Percentiles rank a stretch among this genome's conserved stretches.
These are phyloP conservation scores for Hypericum androsaemum DNA, from an alignment of 345 rosid species.

Conservation along the genomic window DNA sequence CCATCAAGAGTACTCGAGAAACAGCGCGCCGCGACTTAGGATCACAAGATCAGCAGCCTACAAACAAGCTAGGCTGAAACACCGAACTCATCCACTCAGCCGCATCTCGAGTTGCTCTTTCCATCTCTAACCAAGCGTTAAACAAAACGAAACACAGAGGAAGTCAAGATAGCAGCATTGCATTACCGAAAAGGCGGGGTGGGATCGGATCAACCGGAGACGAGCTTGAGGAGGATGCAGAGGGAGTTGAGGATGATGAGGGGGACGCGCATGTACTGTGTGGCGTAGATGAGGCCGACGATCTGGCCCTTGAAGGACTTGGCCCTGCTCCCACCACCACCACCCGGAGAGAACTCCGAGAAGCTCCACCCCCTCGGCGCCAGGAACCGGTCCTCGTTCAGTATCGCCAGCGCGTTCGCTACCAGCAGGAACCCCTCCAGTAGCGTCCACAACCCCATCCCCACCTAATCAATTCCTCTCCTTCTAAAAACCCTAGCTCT, in stretches of 20 bases:
- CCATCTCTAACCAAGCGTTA: too few species aligned
- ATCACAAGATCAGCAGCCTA: too few species aligned
- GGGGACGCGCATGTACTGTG: conserved; percentile 41
- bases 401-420: conserved; percentile 40
- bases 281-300: conserved; percentile 40
- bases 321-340: conserved; percentile 19
- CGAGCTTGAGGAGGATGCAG: conserved; percentile 27
- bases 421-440: conserved; percentile 35
- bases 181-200: too few species aligned
- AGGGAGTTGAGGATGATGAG: conserved; percentile 34
- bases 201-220: conserved; percentile 26
- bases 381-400: conserved; percentile 40
- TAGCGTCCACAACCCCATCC: conserved; percentile 40
- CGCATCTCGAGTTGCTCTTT: too few species aligned
- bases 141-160: too few species aligned
- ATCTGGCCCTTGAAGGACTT: conserved; percentile 32
- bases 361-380: conserved; percentile 42
- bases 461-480: too few species aligned
- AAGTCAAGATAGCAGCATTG: too few species aligned
- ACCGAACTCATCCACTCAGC: too few species aligned
- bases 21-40: too few species aligned
- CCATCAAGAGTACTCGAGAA: too few species aligned
- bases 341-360: conserved; percentile 21
- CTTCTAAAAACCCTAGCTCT: too few species aligned
- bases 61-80: too few species aligned